phyloP scores from a whole-genome alignment of 2,329 filamentous ascomycete species.

The Cadophora sp. region DNA sequence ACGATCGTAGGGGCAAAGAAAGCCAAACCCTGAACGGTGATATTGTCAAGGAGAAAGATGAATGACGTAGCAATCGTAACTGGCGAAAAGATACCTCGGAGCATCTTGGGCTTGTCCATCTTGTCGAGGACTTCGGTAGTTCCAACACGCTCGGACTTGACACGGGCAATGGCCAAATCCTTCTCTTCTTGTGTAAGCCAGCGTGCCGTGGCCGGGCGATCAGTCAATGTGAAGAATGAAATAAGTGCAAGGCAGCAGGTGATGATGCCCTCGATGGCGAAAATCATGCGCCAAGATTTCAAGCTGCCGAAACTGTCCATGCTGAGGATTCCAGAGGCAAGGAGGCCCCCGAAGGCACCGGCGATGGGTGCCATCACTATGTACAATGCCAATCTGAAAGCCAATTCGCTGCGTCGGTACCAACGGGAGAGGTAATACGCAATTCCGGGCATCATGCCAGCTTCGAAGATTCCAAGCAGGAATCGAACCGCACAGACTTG shows the following conservation, averaged over 20 bases:
- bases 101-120: conserved; percentile 63
- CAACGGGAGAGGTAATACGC: conserved; percentile 76
- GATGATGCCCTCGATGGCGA: conserved; percentile 74
- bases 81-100: conserved; percentile 69
- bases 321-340: conserved; percentile 68
- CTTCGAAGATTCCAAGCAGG: conserved; percentile 72
- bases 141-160: conserved; percentile 72
- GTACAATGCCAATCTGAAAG: conserved; percentile 71
- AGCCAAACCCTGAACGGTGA: conserved; percentile 73
- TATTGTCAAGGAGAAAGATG: conserved; percentile 53
- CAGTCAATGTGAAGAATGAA: conserved; percentile 69
- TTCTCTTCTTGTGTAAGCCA: conserved; percentile 73
- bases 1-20: conserved; percentile 78
- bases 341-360: conserved; percentile 73
- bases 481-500: conserved; percentile 65
- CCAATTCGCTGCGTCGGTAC: conserved; percentile 73
- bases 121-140: conserved; percentile 69
- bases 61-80: conserved; percentile 62
- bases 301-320: conserved; percentile 60
- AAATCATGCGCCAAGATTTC: conserved; percentile 72
- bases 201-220: conserved; percentile 69
- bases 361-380: conserved; percentile 75
- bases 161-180: conserved; percentile 67
- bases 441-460: conserved; percentile 68
- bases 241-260: conserved; percentile 63